Base-by-base conservation (phyloP, 2,329 filamentous ascomycete species). In the Myriosclerotinia curreyana region DNA sequence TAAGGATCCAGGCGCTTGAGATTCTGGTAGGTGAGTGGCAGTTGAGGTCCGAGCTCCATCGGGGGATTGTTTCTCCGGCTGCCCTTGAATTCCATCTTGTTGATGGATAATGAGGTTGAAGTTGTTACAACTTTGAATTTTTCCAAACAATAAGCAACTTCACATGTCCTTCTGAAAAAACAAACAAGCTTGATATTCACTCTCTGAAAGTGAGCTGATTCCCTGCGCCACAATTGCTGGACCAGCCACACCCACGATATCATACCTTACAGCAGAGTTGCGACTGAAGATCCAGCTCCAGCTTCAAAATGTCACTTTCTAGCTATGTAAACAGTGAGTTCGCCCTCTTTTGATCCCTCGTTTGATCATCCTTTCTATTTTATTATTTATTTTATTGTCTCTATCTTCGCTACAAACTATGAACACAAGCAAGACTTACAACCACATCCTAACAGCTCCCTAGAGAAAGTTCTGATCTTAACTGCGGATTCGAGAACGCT, bases 401-500 rank as follows among this genome's bases (percentile, higher is more conserved):
- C 8, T 20, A 34, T 48, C 3, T 15, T 25, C 44, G 3, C 28
- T 15, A 11, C 28, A 20, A 48, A 59, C 31, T 59, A 44, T 34
- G 40, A 49, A 56, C 44, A 25, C 51, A 56, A 25, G 54, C 66
- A 69, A 71, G 68, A 70, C 72, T 75, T 71, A 76, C 72, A 70
- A 67, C 62, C 52, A 55, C 31, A 67, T 70, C 75, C 75, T 77
- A 70, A 77, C 73, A 75, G 68, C 69, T 65, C 42, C 66, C 51
- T 74, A 97, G 95, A 96, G 79, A 96, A 92, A 77, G 91, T 98
- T 71, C 83, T 93, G 65, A 89, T 98, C 73, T 85, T 98, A 68
- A 98, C 95, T 36, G 89, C 91, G 71, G 95, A 98, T 78, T 95
- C 94, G 60, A 88, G 94, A 72, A 96, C 91, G 54, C 80, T 94